phyloP scores from a whole-genome alignment of 768 basidiomycete genomes.

The Tulasnella sp. region DNA sequence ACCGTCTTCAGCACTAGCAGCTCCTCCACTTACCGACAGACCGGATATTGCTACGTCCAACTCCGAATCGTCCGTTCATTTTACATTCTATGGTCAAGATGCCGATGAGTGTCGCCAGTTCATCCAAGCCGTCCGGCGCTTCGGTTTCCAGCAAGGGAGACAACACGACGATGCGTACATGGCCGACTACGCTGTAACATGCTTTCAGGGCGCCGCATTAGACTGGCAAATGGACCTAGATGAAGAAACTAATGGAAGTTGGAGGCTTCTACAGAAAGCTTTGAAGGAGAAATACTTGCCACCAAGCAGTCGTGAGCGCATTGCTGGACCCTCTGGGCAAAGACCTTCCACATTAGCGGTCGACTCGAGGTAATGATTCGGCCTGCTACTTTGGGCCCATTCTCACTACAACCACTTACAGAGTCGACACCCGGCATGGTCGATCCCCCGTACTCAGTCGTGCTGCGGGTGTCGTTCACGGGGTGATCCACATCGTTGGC shows the following conservation, averaged over 20 bases:
- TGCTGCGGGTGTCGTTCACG: not conserved
- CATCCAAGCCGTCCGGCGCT: slow-evolving; percentile 8
- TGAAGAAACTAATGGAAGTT: not conserved
- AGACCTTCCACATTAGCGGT: not conserved
- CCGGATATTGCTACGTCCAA: not conserved
- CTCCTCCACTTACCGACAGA: not conserved
- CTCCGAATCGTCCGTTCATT: not conserved
- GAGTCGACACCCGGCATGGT: not conserved
- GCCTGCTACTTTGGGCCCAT: not conserved
- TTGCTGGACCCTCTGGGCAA: not conserved
- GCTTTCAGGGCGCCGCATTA: not conserved
- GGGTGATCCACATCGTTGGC: not conserved
- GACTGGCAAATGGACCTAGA: slow-evolving; percentile 20
- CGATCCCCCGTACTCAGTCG: not conserved
- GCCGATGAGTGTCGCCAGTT: slow-evolving; percentile 8
- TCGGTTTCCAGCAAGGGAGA: slow-evolving; percentile 14
- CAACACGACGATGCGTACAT: slow-evolving; percentile 17
- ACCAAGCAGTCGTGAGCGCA: not conserved
- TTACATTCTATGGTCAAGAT: not conserved
- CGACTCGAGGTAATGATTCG: not conserved
- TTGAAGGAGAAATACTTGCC: slow-evolving; percentile 10
- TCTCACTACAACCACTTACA: not conserved
- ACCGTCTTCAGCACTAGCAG: not conserved
- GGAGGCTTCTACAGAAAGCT: not conserved
- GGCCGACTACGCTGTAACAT: not conserved